Evolutionary conservation across 768 basidiomycete genomes (phyloP).

Genomic region (Leccinum pellstonianum): DNA sequence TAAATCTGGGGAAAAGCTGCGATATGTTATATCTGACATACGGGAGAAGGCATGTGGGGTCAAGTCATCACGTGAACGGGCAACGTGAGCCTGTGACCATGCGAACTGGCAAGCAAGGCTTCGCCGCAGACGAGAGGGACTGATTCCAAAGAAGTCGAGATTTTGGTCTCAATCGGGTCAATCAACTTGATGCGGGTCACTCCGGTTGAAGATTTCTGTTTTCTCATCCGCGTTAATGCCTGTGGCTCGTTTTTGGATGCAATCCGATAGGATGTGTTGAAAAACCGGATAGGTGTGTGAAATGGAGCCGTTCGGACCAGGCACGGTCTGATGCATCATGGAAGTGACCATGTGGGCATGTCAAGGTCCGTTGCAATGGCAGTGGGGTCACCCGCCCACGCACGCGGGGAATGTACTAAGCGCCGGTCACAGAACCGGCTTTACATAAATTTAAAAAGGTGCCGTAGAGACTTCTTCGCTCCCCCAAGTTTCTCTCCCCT

Average conservation of each 20-base stretch:
- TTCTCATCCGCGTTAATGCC: not conserved
- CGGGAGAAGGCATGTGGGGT: not conserved
- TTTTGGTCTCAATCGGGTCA: not conserved
- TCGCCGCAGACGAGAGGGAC: not conserved
- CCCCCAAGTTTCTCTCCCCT: not conserved
- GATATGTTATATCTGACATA: not conserved
- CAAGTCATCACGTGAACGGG: not conserved
- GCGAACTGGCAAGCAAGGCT: not conserved
- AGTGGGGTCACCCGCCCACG: constrained; percentile 17
- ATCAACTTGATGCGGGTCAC: not conserved
- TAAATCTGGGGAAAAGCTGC: not conserved
- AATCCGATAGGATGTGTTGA: not conserved
- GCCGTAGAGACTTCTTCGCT: not conserved
- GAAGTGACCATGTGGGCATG: constrained; percentile 20
- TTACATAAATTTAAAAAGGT: constrained; percentile 2
- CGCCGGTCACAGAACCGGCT: constrained; percentile 1
- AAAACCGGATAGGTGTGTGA: not conserved
- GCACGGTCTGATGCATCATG: constrained; percentile 7
- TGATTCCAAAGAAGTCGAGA: not conserved
- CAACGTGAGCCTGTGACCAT: not conserved
- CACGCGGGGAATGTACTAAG: constrained; percentile 11
- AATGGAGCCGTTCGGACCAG: constrained; percentile 1
- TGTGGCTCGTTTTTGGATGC: not conserved
- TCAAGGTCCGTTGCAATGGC: constrained; percentile 20
- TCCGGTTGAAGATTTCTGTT: not conserved